Evolutionary conservation across 164 flowering plant genomes (phyloP).

Genomic region (Kalanchoe fedtschenkoi): DNA sequence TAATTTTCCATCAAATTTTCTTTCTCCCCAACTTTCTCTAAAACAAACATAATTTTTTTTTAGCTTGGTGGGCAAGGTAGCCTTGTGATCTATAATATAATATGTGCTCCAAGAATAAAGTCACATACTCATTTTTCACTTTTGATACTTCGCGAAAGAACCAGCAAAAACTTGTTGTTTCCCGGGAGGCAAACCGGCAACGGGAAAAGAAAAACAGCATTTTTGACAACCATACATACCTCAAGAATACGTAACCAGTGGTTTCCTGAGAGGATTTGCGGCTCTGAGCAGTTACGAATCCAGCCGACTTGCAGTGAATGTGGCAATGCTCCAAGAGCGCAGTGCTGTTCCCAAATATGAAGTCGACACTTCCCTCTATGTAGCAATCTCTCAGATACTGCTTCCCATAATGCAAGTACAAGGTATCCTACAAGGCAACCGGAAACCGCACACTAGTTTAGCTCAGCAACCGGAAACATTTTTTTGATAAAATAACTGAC

Average conservation of each 20-base stretch:
- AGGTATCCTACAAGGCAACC: conserved; percentile 60
- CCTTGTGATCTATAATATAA: too few species aligned
- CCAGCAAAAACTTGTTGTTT: background rate
- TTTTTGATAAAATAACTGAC: too few species aligned
- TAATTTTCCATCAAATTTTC: too few species aligned
- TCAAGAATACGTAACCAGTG: conserved; percentile 93
- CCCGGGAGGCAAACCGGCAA: background rate
- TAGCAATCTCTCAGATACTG: conserved; percentile 90
- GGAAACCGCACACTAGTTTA: background rate
- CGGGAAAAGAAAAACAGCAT: background rate
- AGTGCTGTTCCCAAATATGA: conserved; percentile 96
- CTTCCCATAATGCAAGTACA: conserved; percentile 85
- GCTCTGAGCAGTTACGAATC: conserved; percentile 89
- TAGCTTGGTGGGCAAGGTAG: too few species aligned
- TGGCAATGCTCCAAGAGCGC: conserved; percentile 94
- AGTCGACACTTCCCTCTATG: conserved; percentile 95
- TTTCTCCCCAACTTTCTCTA: too few species aligned
- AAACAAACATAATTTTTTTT: too few species aligned
- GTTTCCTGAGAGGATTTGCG: conserved; percentile 90
- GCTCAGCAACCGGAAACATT: background rate
- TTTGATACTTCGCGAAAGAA: too few species aligned
- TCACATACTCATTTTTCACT: too few species aligned
- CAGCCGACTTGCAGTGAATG: conserved; percentile 86
- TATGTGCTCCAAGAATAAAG: too few species aligned
- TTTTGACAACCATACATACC: conserved; percentile 30